Percentiles rank a stretch among this genome's conserved stretches.
Evolutionary conservation across 345 rosid genomes (phyloP).

Genomic region (Physaria fendleri): DNA sequence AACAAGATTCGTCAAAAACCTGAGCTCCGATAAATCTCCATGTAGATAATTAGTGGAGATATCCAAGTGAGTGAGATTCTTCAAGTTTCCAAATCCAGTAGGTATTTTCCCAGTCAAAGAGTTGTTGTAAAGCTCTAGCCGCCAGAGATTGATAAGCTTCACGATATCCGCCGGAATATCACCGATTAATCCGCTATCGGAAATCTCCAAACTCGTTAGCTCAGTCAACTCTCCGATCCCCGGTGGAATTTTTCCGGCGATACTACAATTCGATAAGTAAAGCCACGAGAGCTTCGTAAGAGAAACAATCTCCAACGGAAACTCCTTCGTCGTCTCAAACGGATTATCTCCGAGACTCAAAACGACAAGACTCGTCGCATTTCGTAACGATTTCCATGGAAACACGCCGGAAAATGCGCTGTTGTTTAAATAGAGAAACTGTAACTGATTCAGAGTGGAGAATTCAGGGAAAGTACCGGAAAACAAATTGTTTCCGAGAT

Average conservation of each 20-base stretch:
- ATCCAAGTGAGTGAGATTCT: conserved; percentile 50
- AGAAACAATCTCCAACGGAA: conserved; percentile 43
- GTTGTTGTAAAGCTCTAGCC: conserved; percentile 63
- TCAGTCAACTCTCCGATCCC: conserved; percentile 54
- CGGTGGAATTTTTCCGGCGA: conserved; percentile 51
- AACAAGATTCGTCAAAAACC: conserved; percentile 47
- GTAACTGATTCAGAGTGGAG: conserved; percentile 43
- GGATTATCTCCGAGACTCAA: conserved; percentile 69
- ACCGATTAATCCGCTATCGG: conserved; percentile 43
- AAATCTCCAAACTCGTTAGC: conserved; percentile 51
- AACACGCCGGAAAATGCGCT: conserved; percentile 62
- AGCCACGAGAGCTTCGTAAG: conserved; percentile 51
- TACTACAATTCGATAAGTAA: conserved; percentile 59
- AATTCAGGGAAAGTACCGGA: conserved; percentile 54
- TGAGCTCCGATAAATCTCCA: conserved; percentile 60
- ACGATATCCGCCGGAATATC: conserved; percentile 57
- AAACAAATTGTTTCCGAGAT: conserved; percentile 70
- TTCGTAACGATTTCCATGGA: conserved; percentile 62
- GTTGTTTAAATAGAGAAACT: conserved; percentile 46
- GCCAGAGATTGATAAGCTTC: conserved; percentile 52
- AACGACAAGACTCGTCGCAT: conserved; percentile 40
- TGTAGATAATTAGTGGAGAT: conserved; percentile 50
- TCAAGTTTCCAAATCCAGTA: conserved; percentile 54
- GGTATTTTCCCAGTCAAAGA: conserved; percentile 61
- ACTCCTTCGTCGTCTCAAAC: conserved; percentile 33